phyloP scores from a whole-genome alignment of 164 flowering plant genomes.

The Vitis rupestris region DNA sequence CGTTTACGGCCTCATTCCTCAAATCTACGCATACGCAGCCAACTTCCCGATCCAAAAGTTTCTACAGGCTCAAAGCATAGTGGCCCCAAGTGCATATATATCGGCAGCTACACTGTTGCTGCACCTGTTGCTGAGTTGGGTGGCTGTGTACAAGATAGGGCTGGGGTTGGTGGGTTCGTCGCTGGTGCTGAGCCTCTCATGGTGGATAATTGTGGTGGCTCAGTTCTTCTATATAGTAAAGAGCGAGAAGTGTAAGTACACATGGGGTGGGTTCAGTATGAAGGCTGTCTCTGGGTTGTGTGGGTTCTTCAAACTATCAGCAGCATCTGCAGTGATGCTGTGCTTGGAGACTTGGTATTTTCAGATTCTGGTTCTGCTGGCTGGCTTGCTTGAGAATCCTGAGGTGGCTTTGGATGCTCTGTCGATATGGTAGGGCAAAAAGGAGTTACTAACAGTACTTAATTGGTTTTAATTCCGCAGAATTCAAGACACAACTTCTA shows the following conservation, averaged over 20 bases:
- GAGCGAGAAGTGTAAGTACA: slow-evolving; percentile 8
- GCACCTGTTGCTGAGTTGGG: slow-evolving; percentile 22
- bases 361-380: slow-evolving; percentile 23
- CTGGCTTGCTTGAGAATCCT: slow-evolving; percentile 25
- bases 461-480: too few relatives aligned
- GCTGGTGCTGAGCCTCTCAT: slow-evolving; percentile 18
- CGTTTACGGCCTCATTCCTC: slow-evolving; percentile 29
- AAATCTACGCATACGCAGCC: slow-evolving; percentile 27
- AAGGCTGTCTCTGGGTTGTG: slow-evolving; percentile 20
- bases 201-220: slow-evolving; percentile 27
- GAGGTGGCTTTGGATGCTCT: slow-evolving; percentile 26
- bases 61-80: slow-evolving; percentile 34
- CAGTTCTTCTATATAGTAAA: slow-evolving; percentile 23
- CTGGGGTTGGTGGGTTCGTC: slow-evolving; percentile 26
- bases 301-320: slow-evolving; percentile 18
- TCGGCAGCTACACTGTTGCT: slow-evolving; percentile 15
- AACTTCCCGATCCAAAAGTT: slow-evolving; percentile 35
- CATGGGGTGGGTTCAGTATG: slow-evolving; percentile 23
- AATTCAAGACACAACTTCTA: too few relatives aligned
- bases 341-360: slow-evolving; percentile 29
- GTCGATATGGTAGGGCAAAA: slow-evolving; percentile 15
- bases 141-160: slow-evolving; percentile 12
- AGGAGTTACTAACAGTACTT: too few relatives aligned
- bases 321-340: slow-evolving; percentile 33
- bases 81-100: slow-evolving; percentile 24